Evolutionary conservation across 2,329 filamentous ascomycete species (phyloP), one percentile per base, ranked within the genome.

Genomic region (Botrytis squamosa): DNA sequence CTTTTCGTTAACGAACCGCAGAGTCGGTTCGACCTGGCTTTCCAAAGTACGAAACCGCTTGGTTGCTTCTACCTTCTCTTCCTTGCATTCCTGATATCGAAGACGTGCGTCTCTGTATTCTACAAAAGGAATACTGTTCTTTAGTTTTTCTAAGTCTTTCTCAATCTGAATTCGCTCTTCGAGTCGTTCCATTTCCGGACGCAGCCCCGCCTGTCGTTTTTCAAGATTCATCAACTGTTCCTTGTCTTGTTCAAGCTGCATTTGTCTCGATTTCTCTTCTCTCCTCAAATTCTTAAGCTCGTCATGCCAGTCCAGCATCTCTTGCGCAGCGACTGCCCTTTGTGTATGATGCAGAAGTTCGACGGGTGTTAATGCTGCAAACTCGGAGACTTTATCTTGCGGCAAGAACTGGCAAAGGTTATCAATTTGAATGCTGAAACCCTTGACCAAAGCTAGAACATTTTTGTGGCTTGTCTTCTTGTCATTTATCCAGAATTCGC

Each of bases 341-440:
- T 97, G 90, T 0, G 96, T 99, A 78, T 96, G 93, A 74, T 90
- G 87, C 0, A 99, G 86, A 33, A 98, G 87, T 63, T 97, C 92
- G 20, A 97, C 86, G 0, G 95, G 92, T 14, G 90, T 92, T 77
- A 97, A 88, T 8, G 89, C 92, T 8, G 96, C 94, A 81, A 99
- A 99, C 80, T 98, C 95, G 38, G 94, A 93, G 1, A 99, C 96
- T 77, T 95, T 92, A 81, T 99, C 96, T 82, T 99, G 96, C 0
- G 96, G 96, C 63, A 99, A 85, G 79, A 99, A 99, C 81, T 99
- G 96, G 82, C 96, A 99, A 3, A 99, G 86, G 78, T 99, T 99
- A 84, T 99, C 96, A 76, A 98, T 93, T 82, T 99, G 96, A 70
- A 99, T 98, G 67, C 92, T 92, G 79, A 97, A 90, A 16, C 86